These are phyloP conservation scores for Leishmania arabica DNA, from an alignment of 208 protist genomes.

Conservation along the genomic window DNA sequence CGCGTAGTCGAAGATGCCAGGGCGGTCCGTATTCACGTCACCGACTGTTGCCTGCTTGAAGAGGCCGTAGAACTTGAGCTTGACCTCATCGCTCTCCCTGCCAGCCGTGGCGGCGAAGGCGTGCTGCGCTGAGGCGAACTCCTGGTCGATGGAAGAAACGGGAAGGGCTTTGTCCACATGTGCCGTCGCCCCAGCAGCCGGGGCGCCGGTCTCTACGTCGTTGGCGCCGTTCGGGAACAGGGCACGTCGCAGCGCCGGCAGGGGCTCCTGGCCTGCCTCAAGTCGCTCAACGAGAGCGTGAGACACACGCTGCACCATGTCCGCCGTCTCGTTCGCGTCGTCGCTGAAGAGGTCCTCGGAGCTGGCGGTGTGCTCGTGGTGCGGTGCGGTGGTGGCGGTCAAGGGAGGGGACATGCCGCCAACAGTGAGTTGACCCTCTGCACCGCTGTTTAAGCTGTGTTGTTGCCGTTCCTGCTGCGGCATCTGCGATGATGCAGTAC, in stretches of 20 bases:
- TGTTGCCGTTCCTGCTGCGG: slow-evolving; percentile 1
- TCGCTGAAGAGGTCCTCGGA: slow-evolving; percentile 27
- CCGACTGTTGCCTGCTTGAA: slow-evolving; percentile 90
- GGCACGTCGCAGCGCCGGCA: slow-evolving; percentile 36
- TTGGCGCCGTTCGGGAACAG: slow-evolving; percentile 38
- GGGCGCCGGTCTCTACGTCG: slow-evolving; percentile 12
- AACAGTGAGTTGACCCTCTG: slow-evolving; percentile 18
- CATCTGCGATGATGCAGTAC: slow-evolving; percentile 22
- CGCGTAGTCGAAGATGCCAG: slow-evolving; percentile 82
- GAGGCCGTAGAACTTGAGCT: slow-evolving; percentile 87
- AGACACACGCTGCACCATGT: slow-evolving; percentile 40
- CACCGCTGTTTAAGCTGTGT: slow-evolving; percentile 8
- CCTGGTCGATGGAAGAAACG: slow-evolving; percentile 35
- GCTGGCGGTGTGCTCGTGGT: slow-evolving; percentile 6
- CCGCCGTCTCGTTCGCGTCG: slow-evolving; percentile 30
- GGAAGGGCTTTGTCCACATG: slow-evolving; percentile 23
- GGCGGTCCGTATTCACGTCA: slow-evolving; percentile 70
- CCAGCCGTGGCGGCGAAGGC: slow-evolving; percentile 51
- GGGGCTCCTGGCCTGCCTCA: slow-evolving; percentile 52
- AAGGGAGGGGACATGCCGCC: slow-evolving; percentile 31
- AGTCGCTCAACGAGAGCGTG: slow-evolving; percentile 44
- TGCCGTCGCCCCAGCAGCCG: slow-evolving; percentile 7
- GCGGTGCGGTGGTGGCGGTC: slow-evolving; percentile 16
- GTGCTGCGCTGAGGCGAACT: slow-evolving; percentile 62
- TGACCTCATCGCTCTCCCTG: slow-evolving; percentile 56